phyloP scores from a whole-genome alignment of 306 rosid species.

The Cucumis cinereus region DNA sequence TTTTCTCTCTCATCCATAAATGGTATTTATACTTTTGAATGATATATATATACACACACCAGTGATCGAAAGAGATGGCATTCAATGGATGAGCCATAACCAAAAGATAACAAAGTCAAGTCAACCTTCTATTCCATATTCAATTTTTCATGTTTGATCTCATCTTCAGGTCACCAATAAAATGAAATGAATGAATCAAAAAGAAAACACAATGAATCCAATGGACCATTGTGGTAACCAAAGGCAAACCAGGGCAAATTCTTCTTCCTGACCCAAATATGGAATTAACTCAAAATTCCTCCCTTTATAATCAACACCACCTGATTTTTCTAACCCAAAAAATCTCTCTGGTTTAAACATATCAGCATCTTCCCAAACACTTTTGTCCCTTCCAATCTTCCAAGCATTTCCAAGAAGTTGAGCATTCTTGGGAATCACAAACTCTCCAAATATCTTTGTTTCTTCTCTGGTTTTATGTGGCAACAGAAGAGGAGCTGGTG shows the following conservation, averaged over 20 bases:
- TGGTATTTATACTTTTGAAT: too few relatives aligned
- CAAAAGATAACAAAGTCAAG: conserved; percentile 37
- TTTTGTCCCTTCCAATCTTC: conserved; percentile 39
- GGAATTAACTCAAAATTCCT: conserved; percentile 42
- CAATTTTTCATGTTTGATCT: conserved; percentile 12
- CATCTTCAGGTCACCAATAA: conserved; percentile 37
- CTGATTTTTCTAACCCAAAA: conserved; percentile 1
- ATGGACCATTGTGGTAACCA: conserved; percentile 41
- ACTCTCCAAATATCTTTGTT: conserved; percentile 11
- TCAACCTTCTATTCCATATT: conserved; percentile 51
- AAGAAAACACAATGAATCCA: conserved; percentile 35
- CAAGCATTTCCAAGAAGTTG: conserved; percentile 43
- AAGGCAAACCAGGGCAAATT: conserved; percentile 47
- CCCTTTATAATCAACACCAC: conserved; percentile 31
- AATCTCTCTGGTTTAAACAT: conserved; percentile 40
- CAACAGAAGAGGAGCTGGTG: conserved; percentile 40
- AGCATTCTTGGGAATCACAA: conserved; percentile 26
- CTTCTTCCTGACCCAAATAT: conserved; percentile 53
- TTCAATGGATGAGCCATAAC: neutral
- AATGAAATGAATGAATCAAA: conserved; percentile 34
- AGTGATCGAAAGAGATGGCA: neutral
- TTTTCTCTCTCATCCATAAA: too few relatives aligned
- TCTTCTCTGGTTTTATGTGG: conserved; percentile 38
- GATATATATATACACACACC: too few relatives aligned
- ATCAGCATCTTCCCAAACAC: conserved; percentile 27